Base-by-base conservation (phyloP, 768 basidiomycete species). In the Dioszegia hungarica region DNA sequence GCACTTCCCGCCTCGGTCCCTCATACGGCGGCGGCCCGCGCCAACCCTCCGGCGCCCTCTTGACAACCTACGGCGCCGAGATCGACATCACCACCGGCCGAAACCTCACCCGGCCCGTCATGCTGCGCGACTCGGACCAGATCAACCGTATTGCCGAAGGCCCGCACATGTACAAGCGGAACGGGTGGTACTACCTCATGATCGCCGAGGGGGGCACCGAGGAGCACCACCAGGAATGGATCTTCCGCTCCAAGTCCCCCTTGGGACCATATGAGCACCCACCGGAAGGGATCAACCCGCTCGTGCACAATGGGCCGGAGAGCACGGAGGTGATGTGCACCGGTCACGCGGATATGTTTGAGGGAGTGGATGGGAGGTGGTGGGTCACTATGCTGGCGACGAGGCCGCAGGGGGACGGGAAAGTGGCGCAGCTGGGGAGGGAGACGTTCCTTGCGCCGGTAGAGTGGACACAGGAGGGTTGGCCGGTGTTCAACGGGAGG, bases 341-440 rank as follows among this genome's bases (percentile, higher is more conserved):
- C 10, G 79, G 79, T 2, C 79, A 79, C 57, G 71, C 77, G 24
- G 79, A 79, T 59, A 43, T 79, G 10, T 72, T 79, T 52, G 72
- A 77, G 44, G 77, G 77, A 40, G 61, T 45, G 2, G 54, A 64
- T 14, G 78, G 77, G 0, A 65, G 70, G 33, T 78, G 77, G 77
- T 75, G 66, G 57, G 59, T 60, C 12, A 62, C 67, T 37, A 63
- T 66, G 33, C 62, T 75, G n/a, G 69, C 59, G 28, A 67, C 70
- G 44, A 31, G 57, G 15, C 51, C 51, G 29, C 54, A 53, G 15
- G 36, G 22, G 19, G 34, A 27, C 0, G 43, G 27, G 8, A 17
- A 27, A 22, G 52, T 45, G 3, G 34, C 53, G 15, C 77, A 77
- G 0, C 64, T 78, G 74, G 79, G 77, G 8, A 62, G 79, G 17